These are phyloP conservation scores for Citropsis articulata DNA, from an alignment of 345 rosid genomes.

Conservation along the genomic window DNA sequence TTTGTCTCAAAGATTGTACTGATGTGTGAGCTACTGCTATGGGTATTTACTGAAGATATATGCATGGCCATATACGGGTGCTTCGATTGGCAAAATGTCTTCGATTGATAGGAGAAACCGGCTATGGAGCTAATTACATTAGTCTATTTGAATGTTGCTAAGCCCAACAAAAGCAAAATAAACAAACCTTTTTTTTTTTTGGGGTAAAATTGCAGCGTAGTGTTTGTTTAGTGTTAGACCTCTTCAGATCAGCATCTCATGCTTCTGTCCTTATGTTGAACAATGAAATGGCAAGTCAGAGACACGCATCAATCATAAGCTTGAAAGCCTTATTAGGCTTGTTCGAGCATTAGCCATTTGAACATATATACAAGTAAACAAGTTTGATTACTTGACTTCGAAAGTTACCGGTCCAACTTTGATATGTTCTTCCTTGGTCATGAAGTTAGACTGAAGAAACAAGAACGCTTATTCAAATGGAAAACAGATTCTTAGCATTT, in stretches of 20 bases:
- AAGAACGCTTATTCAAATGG: background rate
- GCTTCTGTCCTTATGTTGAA: background rate
- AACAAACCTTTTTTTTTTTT: too few species aligned
- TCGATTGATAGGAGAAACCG: background rate
- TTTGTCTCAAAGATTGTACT: background rate
- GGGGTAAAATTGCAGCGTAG: too few species aligned
- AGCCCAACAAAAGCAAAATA: background rate
- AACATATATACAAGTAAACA: background rate
- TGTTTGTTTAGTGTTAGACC: too few species aligned
- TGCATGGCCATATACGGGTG: background rate
- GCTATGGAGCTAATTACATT: background rate
- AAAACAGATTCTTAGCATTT: background rate
- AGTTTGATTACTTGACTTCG: background rate
- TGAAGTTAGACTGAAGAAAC: too few species aligned
- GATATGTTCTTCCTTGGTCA: background rate
- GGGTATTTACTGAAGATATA: background rate
- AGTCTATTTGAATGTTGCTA: background rate
- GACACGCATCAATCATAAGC: background rate
- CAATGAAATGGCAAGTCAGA: background rate
- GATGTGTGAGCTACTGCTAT: background rate
- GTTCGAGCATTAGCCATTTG: background rate
- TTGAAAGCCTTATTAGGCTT: too few species aligned
- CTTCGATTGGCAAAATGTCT: background rate
- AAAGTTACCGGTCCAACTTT: background rate
- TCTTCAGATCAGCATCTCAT: background rate